Evolutionary conservation across 805 yeast genomes (phyloP), one percentile per base, ranked within the genome.

Genomic region (Yamadazyma kitorensis): DNA sequence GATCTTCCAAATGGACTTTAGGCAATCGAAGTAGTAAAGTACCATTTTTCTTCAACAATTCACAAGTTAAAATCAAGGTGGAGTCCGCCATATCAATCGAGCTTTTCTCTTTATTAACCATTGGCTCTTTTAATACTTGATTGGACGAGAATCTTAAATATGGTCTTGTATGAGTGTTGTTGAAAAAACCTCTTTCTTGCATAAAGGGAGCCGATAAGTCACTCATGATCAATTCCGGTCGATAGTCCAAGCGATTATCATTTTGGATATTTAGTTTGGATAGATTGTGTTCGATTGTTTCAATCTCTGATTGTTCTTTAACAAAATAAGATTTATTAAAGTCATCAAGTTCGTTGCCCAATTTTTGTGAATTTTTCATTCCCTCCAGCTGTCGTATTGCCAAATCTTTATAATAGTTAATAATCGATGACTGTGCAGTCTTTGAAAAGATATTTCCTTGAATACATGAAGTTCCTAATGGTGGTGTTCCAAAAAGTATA

Each of bases 361-460:
- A n/a, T 6, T 10, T 19, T 26, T 25, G 6, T 5, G 12, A 3
- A 21, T 6, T 12, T 21, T 3, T n/a, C n/a, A n/a, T n/a, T n/a
- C n/a, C n/a, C 22, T 26, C 29, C 20, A 33, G 33, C 31, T 46
- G 43, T 17, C 46, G 30, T 20, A 51, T 31, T 12, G 57, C 53
- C 8, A 56, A 23, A 26, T 61, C 65, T 28, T 50, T 52, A 36
- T 61, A 60, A 40, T 54, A 59, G 7, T 51, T 41, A 12, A 34
- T 22, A 1, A 60, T 52, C 10, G 45, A 41, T 3, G 43, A 27
- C 9, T 57, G 65, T 5, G 62, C 37, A 26, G 56, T 56, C 44
- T 69, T 70, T 22, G 86, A 77, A 25, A 85, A 64, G n/a, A 91
- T 82, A 51, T 89, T 86, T 1, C 95, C 98, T 52, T 93, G 98